These are phyloP conservation scores for Salix brachista DNA, from an alignment of 345 rosid genomes.

Conservation along the genomic window DNA sequence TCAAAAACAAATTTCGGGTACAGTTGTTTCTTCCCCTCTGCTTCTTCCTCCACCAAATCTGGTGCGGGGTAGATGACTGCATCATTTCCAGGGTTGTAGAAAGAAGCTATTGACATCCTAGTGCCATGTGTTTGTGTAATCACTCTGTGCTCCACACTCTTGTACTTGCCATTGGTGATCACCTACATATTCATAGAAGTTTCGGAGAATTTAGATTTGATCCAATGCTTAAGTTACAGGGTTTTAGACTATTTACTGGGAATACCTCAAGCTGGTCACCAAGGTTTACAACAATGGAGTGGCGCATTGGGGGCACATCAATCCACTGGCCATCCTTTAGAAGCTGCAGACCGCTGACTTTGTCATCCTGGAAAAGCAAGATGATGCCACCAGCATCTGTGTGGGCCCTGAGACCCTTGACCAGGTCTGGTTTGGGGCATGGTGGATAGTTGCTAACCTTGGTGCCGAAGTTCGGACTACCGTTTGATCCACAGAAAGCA, in stretches of 20 bases:
- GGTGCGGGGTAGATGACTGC: constrained; percentile 84
- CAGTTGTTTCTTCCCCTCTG: constrained; percentile 27
- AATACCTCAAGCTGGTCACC: constrained; percentile 92
- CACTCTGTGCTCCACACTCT: constrained; percentile 85
- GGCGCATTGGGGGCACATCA: constrained; percentile 92
- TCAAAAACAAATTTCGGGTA: constrained; percentile 85
- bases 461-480: constrained; percentile 73
- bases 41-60: constrained; percentile 49
- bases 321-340: constrained; percentile 85
- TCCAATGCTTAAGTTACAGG: neutral
- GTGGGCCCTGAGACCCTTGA: constrained; percentile 92
- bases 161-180: constrained; percentile 88
- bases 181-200: constrained; percentile 29
- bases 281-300: constrained; percentile 84
- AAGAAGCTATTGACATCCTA: constrained; percentile 86
- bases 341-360: constrained; percentile 91
- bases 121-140: constrained; percentile 67
- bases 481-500: constrained; percentile 56
- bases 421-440: constrained; percentile 83
- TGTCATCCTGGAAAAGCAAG: constrained; percentile 78
- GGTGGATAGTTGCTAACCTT: constrained; percentile 96
- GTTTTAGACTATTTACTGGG: neutral
- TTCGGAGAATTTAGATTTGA: neutral
- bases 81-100: constrained; percentile 88
- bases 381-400: constrained; percentile 99